Evolutionary conservation across 2,329 filamentous ascomycete species (phyloP).

Genomic region (Fusarium sp.): DNA sequence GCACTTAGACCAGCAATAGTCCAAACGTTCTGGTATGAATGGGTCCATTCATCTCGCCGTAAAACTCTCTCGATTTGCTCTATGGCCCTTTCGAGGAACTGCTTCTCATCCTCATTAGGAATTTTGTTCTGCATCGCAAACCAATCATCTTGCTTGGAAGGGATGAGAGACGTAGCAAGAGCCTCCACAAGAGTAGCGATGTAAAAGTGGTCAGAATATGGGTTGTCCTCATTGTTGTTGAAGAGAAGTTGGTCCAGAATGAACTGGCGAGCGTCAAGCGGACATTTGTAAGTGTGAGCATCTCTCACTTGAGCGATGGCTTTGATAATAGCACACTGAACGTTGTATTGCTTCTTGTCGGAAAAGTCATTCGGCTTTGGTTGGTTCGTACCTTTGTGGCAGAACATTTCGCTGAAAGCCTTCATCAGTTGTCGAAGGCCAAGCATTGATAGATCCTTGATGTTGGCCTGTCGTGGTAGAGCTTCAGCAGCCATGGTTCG

Average conservation of each 20-base stretch:
- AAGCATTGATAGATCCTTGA: constrained; percentile 74
- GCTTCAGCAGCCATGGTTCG: constrained; percentile 84
- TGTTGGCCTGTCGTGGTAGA: constrained; percentile 78
- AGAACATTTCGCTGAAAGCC: constrained; percentile 89
- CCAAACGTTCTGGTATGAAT: constrained; percentile 74
- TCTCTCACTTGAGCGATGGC: constrained; percentile 84
- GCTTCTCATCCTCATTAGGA: constrained; percentile 56
- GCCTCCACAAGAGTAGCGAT: constrained; percentile 79
- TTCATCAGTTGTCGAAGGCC: constrained; percentile 86
- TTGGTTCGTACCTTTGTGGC: constrained; percentile 79
- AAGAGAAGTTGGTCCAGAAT: constrained; percentile 89
- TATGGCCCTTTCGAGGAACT: constrained; percentile 63
- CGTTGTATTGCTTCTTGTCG: constrained; percentile 84
- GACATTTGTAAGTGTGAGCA: constrained; percentile 75
- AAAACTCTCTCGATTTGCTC: constrained; percentile 74
- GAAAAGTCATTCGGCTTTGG: constrained; percentile 91
- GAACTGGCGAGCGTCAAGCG: constrained; percentile 81
- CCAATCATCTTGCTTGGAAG: constrained; percentile 57
- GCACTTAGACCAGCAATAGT: constrained; percentile 71
- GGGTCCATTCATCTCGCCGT: constrained; percentile 74
- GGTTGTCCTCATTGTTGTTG: constrained; percentile 93
- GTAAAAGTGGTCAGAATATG: constrained; percentile 90
- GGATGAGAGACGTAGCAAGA: constrained; percentile 67
- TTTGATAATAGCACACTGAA: constrained; percentile 84
- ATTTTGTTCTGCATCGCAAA: constrained; percentile 57